Conservation (phyloP, 768 basidiomycete genomes). For the Russula earlei region DNA sequence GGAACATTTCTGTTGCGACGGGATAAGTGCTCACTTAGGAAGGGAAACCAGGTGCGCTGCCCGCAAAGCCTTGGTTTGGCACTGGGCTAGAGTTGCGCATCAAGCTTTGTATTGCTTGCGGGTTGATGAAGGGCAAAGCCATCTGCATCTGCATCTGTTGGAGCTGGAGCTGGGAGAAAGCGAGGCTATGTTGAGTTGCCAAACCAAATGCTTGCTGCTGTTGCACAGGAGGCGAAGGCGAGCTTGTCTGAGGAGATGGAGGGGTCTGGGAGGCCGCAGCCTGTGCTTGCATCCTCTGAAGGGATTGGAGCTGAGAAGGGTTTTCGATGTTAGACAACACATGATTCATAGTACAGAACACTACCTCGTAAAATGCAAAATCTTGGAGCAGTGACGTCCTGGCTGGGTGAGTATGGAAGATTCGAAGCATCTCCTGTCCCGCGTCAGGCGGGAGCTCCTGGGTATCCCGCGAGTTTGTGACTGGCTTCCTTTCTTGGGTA, state of each 20-base stretch:
- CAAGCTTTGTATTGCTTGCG: conserved; percentile 78
- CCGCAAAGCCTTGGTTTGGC: conserved; percentile 32
- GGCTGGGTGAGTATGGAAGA: conserved; percentile 89
- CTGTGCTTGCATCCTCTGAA: conserved; percentile 70
- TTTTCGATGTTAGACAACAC: neutral
- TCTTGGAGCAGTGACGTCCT: conserved; percentile 91
- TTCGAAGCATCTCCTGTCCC: conserved; percentile 92
- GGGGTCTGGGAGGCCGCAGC: conserved; percentile 28
- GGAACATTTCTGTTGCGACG: neutral
- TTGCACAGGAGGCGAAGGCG: conserved; percentile 29
- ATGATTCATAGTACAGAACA: neutral
- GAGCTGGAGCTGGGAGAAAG: conserved; percentile 42
- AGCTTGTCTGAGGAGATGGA: conserved; percentile 25
- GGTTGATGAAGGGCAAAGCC: conserved; percentile 43
- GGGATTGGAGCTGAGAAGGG: conserved; percentile 30
- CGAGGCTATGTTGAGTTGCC: conserved; percentile 42
- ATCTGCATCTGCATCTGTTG: conserved; percentile 53
- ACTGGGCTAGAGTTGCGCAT: conserved; percentile 74
- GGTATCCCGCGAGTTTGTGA: conserved; percentile 96
- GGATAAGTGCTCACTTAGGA: conserved; percentile 15
- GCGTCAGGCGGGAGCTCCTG: conserved; percentile 95
- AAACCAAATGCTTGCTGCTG: conserved; percentile 42
- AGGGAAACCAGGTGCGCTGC: conserved; percentile 16
- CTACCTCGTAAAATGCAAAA: conserved; percentile 84
- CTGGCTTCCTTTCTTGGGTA: conserved; percentile 96